These are phyloP conservation scores for Coemansia guatemalensis DNA, from an alignment of 192 early-diverging fungal species.

Conservation along the genomic window DNA sequence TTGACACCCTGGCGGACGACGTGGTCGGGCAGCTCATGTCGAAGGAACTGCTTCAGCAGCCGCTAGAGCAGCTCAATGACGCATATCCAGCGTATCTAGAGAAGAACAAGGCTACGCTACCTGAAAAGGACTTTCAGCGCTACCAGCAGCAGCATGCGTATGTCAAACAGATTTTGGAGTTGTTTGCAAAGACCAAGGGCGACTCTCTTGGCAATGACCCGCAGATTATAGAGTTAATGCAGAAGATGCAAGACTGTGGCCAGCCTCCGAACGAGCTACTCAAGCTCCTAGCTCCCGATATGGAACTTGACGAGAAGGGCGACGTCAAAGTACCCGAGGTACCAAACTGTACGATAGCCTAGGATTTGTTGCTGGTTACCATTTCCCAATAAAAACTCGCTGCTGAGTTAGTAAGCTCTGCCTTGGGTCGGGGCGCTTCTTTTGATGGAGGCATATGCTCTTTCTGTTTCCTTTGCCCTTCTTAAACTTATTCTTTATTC, in stretches of 20 bases:
- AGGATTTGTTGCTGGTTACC: not conserved
- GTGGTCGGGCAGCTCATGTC: slow-evolving; percentile 92
- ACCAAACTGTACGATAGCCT: slow-evolving; percentile 40
- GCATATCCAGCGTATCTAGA: slow-evolving; percentile 91
- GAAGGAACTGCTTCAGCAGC: slow-evolving; percentile 93
- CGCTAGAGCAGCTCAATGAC: slow-evolving; percentile 84
- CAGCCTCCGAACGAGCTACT: slow-evolving; percentile 92
- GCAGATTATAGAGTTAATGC: slow-evolving; percentile 93
- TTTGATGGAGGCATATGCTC: not conserved
- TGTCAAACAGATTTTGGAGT: slow-evolving; percentile 75
- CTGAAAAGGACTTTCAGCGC: slow-evolving; percentile 68
- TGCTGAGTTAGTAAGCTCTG: not conserved
- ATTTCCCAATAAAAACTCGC: not conserved
- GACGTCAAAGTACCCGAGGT: slow-evolving; percentile 62
- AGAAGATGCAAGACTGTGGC: slow-evolving; percentile 96
- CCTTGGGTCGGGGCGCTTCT: not conserved
- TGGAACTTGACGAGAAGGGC: slow-evolving; percentile 78
- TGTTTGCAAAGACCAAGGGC: slow-evolving; percentile 65
- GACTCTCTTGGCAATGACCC: slow-evolving; percentile 61
- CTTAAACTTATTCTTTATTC: not conserved
- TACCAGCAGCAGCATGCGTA: slow-evolving; percentile 79
- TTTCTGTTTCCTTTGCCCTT: not conserved
- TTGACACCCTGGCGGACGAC: slow-evolving; percentile 82
- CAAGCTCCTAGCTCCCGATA: slow-evolving; percentile 86
- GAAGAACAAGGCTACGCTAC: slow-evolving; percentile 70